Conservation (phyloP, 495 filamentous ascomycete genomes). For the Talaromyces borbonicus region DNA sequence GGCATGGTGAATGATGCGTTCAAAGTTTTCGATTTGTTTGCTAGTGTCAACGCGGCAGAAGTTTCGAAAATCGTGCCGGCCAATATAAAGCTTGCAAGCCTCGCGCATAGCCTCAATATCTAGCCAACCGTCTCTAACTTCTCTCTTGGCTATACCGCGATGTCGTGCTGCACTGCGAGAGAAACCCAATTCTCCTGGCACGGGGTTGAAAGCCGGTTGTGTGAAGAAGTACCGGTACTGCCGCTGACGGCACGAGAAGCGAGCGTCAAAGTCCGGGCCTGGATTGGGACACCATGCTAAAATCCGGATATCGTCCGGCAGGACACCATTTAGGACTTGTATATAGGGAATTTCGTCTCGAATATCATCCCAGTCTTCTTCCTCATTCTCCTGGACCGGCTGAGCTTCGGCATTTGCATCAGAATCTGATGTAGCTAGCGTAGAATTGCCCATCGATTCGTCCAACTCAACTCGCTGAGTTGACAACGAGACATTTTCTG, state of each 20-base stretch:
- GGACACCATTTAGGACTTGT: conserved; percentile 68
- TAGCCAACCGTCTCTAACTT: conserved; percentile 48
- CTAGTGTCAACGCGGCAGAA: conserved; percentile 84
- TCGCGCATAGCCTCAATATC: conserved; percentile 79
- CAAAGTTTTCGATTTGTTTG: conserved; percentile 79
- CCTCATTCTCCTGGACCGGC: background rate
- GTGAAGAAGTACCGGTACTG: conserved; percentile 97
- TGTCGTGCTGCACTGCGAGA: conserved; percentile 12
- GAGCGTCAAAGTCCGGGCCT: conserved; percentile 71
- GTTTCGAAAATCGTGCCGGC: conserved; percentile 89
- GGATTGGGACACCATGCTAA: conserved; percentile 88
- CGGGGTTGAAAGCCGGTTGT: conserved; percentile 71
- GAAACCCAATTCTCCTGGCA: conserved; percentile 28
- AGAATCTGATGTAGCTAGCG: conserved; percentile 12
- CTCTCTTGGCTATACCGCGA: conserved; percentile 13
- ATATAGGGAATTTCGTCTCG: conserved; percentile 77
- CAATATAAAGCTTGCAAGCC: conserved; percentile 70
- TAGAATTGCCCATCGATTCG: conserved; percentile 1
- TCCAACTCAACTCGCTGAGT: background rate
- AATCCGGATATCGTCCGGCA: conserved; percentile 80
- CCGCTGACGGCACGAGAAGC: conserved; percentile 86
- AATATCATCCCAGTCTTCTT: conserved; percentile 56
- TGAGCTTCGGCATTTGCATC: background rate
- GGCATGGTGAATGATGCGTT: conserved; percentile 62
- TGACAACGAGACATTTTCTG: background rate